Evolutionary conservation across 2,329 filamentous ascomycete species (phyloP), one percentile per base, ranked within the genome.

Genomic region (Cordyceps tenuipes): DNA sequence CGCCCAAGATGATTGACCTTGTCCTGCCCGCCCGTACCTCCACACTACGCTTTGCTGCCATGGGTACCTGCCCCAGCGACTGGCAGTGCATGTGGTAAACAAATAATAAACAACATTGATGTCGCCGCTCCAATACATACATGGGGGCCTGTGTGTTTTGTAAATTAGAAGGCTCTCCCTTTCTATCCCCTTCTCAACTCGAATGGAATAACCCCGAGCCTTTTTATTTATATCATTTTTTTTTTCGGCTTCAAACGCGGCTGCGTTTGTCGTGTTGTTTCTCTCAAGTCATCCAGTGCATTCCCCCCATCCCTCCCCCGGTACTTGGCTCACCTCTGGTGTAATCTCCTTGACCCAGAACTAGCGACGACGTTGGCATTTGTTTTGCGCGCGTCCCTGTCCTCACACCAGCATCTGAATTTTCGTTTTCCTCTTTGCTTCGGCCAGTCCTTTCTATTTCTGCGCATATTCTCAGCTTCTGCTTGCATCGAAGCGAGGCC

Each of bases 81-180:
- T 46, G 5, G 56, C 43, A 23, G 19, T 47, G 23, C 23, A 23
- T 23, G 23, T 23, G n/a, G 57, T 59, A 59, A 59, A 59, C 57
- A 59, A 59, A 59, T 52, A 59, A 59, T 52, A 59, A 59, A 59
- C 57, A 59, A 59, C 48, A 53, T 53, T 53, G 48, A 47, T 34
- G 43, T 39, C 21, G 43, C 26, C 4, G 43, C 41, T 36, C 36
- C 26, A 10, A 21, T n/a, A 46, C 43, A 46, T 21, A 47, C 44
- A 46, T 51, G 46, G 36, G 43, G 21, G 23, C 23, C 23, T 23
- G 23, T 23, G 21, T 58, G 44, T 50, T 50, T 43, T 36, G n/a
- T 39, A 39, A n/a, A 44, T 23, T 21, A 23, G 43, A 9, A 17
- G 15, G 21, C 54, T 59, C 49, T 53, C 49, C 57, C 29, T 36